Percentiles rank a stretch among this genome's conserved stretches.
Evolutionary conservation across 2,329 filamentous ascomycete species (phyloP).

Genomic region (Orbilia ellipsospora): DNA sequence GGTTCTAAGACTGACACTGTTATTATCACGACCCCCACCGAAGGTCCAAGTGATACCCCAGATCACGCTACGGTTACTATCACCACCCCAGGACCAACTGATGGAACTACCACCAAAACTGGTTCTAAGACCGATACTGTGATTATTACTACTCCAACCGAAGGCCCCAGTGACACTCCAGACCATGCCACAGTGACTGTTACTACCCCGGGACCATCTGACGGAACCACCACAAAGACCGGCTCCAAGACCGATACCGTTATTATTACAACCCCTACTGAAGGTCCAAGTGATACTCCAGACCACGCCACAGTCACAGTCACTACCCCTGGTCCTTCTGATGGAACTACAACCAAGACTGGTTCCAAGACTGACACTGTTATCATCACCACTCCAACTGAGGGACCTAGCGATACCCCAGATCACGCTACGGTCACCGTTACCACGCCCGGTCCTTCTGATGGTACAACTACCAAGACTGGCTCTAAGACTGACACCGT

Average conservation of each 20-base stretch:
- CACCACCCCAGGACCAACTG: neutral
- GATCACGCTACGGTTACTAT: neutral
- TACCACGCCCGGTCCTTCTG: neutral
- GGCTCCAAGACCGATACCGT: conserved; percentile 6
- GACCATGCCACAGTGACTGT: neutral
- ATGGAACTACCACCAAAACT: neutral
- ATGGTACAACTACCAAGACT: neutral
- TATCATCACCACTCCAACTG: neutral
- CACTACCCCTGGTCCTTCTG: neutral
- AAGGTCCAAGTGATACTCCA: neutral
- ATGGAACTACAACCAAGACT: neutral
- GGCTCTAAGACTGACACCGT: conserved; percentile 8
- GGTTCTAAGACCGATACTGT: neutral
- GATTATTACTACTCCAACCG: neutral
- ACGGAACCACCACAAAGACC: conserved; percentile 8
- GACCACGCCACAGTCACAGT: neutral
- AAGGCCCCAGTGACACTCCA: no score
- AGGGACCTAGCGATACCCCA: neutral
- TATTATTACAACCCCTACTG: conserved; percentile 7
- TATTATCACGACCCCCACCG: neutral
- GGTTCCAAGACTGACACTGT: conserved; percentile 4
- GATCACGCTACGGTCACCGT: neutral
- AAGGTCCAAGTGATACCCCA: neutral
- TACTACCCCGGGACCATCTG: neutral
- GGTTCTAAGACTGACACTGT: conserved; percentile 5